Conservation (phyloP, 2,329 filamentous ascomycete genomes). For the Hypoxylon sp. region DNA sequence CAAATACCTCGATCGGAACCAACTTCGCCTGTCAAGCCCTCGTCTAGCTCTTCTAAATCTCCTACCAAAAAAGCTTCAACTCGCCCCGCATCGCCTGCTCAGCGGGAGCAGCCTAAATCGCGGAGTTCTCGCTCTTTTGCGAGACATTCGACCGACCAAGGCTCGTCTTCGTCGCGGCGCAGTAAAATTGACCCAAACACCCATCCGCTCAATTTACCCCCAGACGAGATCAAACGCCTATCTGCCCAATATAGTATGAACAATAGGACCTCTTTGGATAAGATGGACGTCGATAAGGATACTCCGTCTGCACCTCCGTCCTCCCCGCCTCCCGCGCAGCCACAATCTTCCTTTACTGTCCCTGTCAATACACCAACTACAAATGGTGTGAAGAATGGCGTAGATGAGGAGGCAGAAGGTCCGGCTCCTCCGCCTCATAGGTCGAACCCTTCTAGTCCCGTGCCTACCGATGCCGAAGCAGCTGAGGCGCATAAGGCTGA, state of each 20-base stretch:
- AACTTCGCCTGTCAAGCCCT: constrained; percentile 49
- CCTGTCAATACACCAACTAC: constrained; percentile 64
- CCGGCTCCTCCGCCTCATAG: constrained; percentile 81
- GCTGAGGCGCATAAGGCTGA: constrained; percentile 92
- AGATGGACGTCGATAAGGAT: constrained; percentile 83
- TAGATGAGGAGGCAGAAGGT: constrained; percentile 60
- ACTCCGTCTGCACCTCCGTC: constrained; percentile 60
- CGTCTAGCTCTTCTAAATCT: constrained; percentile 43
- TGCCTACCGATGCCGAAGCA: constrained; percentile 74
- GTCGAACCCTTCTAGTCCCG: constrained; percentile 72
- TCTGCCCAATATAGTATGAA: constrained; percentile 76
- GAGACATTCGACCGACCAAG: constrained; percentile 65
- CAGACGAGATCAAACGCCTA: constrained; percentile 86
- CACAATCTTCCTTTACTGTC: constrained; percentile 59
- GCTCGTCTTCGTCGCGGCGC: constrained; percentile 58
- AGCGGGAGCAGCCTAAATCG: constrained; percentile 56
- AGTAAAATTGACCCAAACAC: constrained; percentile 76
- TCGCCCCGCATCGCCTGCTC: constrained; percentile 52
- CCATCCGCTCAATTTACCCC: constrained; percentile 91
- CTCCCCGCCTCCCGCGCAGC: constrained; percentile 67
- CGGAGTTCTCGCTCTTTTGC: constrained; percentile 62
- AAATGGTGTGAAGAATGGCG: constrained; percentile 61
- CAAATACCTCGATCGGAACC: constrained; percentile 49
- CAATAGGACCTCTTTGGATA: constrained; percentile 67
- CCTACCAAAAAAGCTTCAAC: constrained; percentile 48